Evolutionary conservation across 2,329 filamentous ascomycete genomes (phyloP).

Genomic region (Colletotrichum siamense): DNA sequence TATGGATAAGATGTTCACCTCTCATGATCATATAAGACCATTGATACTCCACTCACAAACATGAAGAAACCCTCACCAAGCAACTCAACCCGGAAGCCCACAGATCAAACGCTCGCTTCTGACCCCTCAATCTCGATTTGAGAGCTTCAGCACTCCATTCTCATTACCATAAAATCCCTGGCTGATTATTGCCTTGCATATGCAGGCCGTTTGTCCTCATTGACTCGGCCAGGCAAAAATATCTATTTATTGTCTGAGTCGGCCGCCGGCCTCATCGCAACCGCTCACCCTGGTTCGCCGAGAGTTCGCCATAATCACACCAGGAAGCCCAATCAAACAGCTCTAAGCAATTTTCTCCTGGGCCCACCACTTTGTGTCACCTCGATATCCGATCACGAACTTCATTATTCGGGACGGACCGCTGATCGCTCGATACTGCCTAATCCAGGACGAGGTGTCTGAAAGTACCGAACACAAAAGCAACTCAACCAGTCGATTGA

Average conservation of each 20-base stretch:
- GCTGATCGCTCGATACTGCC: not conserved
- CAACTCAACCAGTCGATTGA: not conserved
- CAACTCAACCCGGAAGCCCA: not conserved
- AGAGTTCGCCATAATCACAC: not conserved
- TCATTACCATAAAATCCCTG: not conserved
- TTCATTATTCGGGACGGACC: not conserved
- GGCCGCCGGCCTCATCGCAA: not conserved
- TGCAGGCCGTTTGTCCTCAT: not conserved
- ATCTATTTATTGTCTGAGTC: not conserved
- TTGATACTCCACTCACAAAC: not conserved
- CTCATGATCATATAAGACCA: not conserved
- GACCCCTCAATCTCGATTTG: not conserved
- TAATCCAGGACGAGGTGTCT: not conserved
- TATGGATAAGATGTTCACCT: not conserved
- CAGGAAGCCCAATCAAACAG: not conserved
- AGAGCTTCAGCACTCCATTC: not conserved
- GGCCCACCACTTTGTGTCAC: not conserved
- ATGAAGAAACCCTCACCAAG: not conserved
- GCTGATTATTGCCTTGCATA: not conserved
- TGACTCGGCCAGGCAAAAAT: not conserved
- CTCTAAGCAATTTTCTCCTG: not conserved
- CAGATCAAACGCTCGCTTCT: not conserved
- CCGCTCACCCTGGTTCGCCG: not conserved
- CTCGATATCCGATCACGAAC: not conserved
- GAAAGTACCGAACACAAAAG: not conserved